Evolutionary conservation across 2,329 filamentous ascomycete genomes (phyloP).

Genomic region (Claviceps maximensis): DNA sequence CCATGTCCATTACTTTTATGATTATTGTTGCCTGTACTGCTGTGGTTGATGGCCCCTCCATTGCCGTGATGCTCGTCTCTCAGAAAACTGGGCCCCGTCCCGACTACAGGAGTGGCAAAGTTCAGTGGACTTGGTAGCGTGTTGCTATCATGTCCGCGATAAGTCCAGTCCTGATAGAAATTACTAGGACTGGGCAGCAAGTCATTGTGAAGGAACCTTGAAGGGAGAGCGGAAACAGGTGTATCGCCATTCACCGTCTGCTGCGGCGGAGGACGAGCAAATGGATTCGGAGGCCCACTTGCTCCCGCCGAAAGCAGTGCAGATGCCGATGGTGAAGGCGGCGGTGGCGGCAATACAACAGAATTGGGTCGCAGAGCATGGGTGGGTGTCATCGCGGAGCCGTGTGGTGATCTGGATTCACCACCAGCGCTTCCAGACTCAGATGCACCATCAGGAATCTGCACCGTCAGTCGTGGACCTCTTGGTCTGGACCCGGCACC

Average conservation of each 20-base stretch:
- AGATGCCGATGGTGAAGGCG: conserved; percentile 80
- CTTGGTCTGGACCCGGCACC: conserved; percentile 61
- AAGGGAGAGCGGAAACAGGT: conserved; percentile 87
- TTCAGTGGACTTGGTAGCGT: conserved; percentile 86
- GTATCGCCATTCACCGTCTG: conserved; percentile 45
- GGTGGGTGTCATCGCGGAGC: conserved; percentile 44
- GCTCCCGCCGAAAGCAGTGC: conserved; percentile 82
- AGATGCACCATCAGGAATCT: conserved; percentile 85
- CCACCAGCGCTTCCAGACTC: conserved; percentile 62
- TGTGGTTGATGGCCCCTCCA: conserved; percentile 4
- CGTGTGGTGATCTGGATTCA: conserved; percentile 53
- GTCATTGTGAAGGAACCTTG: conserved; percentile 76
- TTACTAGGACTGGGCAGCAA: conserved; percentile 81
- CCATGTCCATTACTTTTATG: conserved; percentile 7
- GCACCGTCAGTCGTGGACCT: conserved; percentile 70
- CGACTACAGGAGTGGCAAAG: conserved; percentile 69
- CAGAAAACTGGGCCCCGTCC: conserved; percentile 48
- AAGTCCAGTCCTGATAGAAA: conserved; percentile 89
- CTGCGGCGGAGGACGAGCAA: conserved; percentile 74
- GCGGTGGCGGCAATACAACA: conserved; percentile 81
- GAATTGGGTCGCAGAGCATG: conserved; percentile 41
- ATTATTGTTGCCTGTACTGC: conserved; percentile 7
- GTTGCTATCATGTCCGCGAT: conserved; percentile 58
- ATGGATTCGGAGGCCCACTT: conserved; percentile 86
- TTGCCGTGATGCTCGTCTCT: conserved; percentile 34